Evolutionary conservation across 352 stramenopile species (phyloP), one percentile per base, ranked within the genome.

Genomic region (Pythium rishiriense): DNA sequence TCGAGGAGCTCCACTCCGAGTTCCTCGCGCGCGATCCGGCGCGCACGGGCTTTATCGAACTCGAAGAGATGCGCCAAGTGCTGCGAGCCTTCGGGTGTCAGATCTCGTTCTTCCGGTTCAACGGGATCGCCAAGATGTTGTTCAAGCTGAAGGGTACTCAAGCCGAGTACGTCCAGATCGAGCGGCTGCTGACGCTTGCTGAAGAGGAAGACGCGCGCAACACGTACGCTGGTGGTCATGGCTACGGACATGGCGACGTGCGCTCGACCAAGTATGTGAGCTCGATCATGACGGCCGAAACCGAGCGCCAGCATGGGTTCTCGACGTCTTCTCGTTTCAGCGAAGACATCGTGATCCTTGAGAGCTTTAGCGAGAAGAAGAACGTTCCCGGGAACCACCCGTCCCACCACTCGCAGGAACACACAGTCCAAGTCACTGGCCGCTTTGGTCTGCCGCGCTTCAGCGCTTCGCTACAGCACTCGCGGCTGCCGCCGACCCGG

Each of bases 91-190:
- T 87, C 47, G 80, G 78, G n/a, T 83, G 81, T 26, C 62, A 66
- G 10, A 58, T 87, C 29, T 84, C 80, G 4, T 66, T 72, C 31
- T 86, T 84, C 39, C 75, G 76, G 28, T 89, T 89, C 42, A 87
- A 89, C 62, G 79, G 64, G 28, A 75, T 89, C 26, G 76, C 72
- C 1, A 74, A 73, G 67, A 51, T 89, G 45, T 51, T 89, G 4
- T 87, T 89, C 26, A 33, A 69, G 11, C 39, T 86, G 2, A 66
- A 74, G 9, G 75, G 70, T 1, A 80, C 68, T 0, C 69, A 59
- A 35, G 63, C 86, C n/a, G 68, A 78, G 69, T 86, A 86, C 43
- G 59, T 39, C 0, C 80, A 87, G 67, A 45, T 62, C 43, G 43
- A 55, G 31, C 42, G 56, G 29, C 43, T 62, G 31, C 43, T 62